These are phyloP conservation scores for Bruguiera hainesii DNA, from an alignment of 441 rosid species.

Conservation along the genomic window DNA sequence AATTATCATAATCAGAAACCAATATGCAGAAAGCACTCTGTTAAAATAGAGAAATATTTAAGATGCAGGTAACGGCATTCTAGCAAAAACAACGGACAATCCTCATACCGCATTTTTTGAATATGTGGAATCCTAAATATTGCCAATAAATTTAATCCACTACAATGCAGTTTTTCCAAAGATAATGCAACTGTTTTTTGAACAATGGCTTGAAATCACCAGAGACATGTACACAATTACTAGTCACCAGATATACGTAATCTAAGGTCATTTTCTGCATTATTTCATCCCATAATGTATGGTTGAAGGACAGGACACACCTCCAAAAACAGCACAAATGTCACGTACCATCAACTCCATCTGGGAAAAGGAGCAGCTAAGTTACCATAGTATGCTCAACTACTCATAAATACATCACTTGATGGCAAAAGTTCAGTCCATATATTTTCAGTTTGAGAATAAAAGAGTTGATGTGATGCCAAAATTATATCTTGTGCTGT, in stretches of 20 bases:
- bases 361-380: slow-evolving; percentile 80
- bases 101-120: not conserved
- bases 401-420: slow-evolving; percentile 17
- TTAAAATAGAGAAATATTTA: not conserved
- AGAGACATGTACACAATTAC: not conserved
- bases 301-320: slow-evolving; percentile 52
- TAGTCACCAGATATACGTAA: slow-evolving; percentile 5
- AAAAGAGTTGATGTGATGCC: not conserved
- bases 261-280: slow-evolving; percentile 17
- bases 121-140: not conserved
- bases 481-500: too few relatives aligned
- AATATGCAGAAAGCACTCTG: not conserved
- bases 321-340: slow-evolving; percentile 61
- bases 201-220: not conserved
- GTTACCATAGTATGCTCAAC: slow-evolving; percentile 42
- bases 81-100: not conserved
- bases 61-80: slow-evolving; percentile 5
- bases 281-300: slow-evolving; percentile 21
- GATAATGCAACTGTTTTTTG: not conserved
- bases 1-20: slow-evolving; percentile 16
- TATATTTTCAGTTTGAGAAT: not conserved
- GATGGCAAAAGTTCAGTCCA: slow-evolving; percentile 18
- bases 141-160: not conserved
- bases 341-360: slow-evolving; percentile 93
- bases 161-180: not conserved